These are phyloP conservation scores for Saitozyma podzolica DNA, from an alignment of 768 basidiomycete genomes.

Conservation along the genomic window DNA sequence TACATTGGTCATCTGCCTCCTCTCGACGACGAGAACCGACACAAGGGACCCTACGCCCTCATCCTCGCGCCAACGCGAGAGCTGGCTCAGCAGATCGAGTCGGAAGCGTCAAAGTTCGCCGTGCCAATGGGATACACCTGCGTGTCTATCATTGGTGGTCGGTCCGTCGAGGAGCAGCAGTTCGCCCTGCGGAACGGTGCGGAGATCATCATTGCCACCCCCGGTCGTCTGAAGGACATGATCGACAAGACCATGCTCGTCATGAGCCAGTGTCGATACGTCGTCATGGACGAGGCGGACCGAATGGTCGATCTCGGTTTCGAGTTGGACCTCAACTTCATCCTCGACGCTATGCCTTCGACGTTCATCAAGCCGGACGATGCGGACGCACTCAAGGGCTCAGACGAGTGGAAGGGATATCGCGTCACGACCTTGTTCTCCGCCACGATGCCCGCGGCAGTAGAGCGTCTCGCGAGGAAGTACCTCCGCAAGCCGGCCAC, in stretches of 20 bases:
- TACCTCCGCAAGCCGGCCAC: constrained; percentile 89
- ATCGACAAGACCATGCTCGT: constrained; percentile 95
- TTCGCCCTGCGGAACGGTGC: constrained; percentile 97
- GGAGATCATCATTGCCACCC: constrained; percentile 97
- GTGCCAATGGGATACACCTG: constrained; percentile 84
- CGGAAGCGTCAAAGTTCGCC: constrained; percentile 89
- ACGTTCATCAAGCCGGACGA: constrained; percentile 88
- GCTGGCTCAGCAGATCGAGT: constrained; percentile 94
- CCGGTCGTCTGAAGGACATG: constrained; percentile 96
- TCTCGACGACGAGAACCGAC: constrained; percentile 88
- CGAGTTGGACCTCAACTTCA: constrained; percentile 89
- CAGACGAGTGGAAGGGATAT: constrained; percentile 51
- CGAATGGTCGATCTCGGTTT: constrained; percentile 98
- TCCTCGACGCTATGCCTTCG: constrained; percentile 84
- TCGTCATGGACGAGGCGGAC: constrained; percentile 99
- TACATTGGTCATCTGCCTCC: constrained; percentile 85
- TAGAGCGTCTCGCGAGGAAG: constrained; percentile 73
- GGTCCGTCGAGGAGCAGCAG: constrained; percentile 95
- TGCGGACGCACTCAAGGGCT: constrained; percentile 68
- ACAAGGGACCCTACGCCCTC: constrained; percentile 88
- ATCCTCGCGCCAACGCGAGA: constrained; percentile 98
- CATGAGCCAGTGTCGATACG: constrained; percentile 92
- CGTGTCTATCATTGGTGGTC: constrained; percentile 97
- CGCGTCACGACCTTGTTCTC: constrained; percentile 93
- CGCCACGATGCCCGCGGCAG: constrained; percentile 57